phyloP scores from a whole-genome alignment of 371 early-diverging fungal genomes.

The Saksenaea vasiformis region DNA sequence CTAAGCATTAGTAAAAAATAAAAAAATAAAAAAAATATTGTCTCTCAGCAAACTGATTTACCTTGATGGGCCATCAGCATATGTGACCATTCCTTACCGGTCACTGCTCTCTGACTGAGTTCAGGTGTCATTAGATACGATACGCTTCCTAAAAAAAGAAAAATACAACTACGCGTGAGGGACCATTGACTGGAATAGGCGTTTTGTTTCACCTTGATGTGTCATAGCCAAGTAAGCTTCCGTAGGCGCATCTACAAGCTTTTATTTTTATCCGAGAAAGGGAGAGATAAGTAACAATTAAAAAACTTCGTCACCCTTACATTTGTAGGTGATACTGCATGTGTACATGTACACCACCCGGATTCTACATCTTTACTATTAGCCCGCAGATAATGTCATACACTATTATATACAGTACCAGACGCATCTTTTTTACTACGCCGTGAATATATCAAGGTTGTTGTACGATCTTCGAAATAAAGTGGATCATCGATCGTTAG shows the following conservation, averaged over 20 bases:
- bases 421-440: conserved; percentile 18
- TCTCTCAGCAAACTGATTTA: conserved; percentile 10
- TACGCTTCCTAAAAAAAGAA: conserved; percentile 20
- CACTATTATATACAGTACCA: neutral
- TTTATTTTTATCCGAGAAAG: no score
- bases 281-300: no score
- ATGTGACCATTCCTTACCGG: conserved; percentile 29
- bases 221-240: conserved; percentile 32
- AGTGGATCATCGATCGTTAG: conserved; percentile 17
- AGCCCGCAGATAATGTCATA: no score
- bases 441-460: conserved; percentile 24
- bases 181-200: neutral
- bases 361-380: conserved; percentile 14
- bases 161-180: no score
- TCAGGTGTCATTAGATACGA: conserved; percentile 33
- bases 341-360: conserved; percentile 39
- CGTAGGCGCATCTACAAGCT: conserved; percentile 26
- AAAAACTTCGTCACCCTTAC: conserved; percentile 18
- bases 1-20: neutral
- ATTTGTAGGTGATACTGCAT: conserved; percentile 26
- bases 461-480: conserved; percentile 19
- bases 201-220: conserved; percentile 18
- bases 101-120: neutral
- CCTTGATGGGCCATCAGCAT: conserved; percentile 33
- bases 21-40: no score